A percentile compares a stretch with the other conserved stretches of the same genome.
Evolutionary conservation across 2,329 filamentous ascomycete species (phyloP).

Genomic region (Ustulina deusta): DNA sequence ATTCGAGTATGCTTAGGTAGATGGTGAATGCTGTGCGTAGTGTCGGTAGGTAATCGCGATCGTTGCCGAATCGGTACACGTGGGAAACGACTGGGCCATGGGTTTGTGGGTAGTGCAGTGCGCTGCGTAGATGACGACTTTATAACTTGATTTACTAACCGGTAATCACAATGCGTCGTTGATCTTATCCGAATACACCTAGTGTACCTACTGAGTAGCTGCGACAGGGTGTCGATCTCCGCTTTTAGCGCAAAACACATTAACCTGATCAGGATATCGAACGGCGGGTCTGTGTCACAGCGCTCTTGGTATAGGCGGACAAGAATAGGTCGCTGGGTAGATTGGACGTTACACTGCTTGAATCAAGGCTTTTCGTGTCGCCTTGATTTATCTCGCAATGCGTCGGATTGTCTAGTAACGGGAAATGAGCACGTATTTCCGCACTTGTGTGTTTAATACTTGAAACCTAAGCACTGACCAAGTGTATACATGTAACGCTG

Average conservation of each 20-base stretch:
- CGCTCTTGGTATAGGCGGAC: not conserved
- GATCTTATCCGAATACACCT: slow-evolving; percentile 8
- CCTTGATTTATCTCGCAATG: not conserved
- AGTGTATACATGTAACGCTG: slow-evolving; percentile 1
- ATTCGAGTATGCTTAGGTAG: not conserved
- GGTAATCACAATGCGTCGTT: too few species aligned
- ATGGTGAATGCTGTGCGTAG: not conserved
- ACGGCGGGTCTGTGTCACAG: not conserved
- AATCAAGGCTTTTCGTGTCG: not conserved
- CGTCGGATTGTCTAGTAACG: not conserved
- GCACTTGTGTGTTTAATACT: not conserved
- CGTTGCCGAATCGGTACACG: not conserved
- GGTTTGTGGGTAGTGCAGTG: not conserved
- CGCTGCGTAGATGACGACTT: slow-evolving; percentile 3
- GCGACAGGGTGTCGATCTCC: not conserved
- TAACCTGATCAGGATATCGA: not conserved
- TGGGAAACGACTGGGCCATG: not conserved
- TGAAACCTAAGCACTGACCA: not conserved
- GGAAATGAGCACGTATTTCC: not conserved
- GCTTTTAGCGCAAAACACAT: not conserved
- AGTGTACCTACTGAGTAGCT: too few species aligned
- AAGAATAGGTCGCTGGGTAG: not conserved
- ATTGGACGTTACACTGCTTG: slow-evolving; percentile 13
- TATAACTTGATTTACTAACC: not conserved
- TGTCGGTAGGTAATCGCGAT: not conserved